phyloP scores from a whole-genome alignment of 164 flowering plant genomes.

The Magnolia officinalis region DNA sequence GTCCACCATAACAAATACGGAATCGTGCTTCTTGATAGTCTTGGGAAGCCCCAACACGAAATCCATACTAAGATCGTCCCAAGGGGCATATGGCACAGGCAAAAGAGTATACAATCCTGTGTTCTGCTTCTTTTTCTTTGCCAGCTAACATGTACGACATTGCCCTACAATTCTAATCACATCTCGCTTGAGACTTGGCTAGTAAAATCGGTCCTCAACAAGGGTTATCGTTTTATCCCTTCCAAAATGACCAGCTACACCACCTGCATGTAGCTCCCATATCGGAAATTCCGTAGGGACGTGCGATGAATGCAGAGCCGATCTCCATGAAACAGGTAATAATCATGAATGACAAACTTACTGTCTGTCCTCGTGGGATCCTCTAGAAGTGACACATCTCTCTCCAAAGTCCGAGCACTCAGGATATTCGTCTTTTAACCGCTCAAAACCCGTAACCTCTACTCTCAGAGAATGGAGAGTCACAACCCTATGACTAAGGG shows the following conservation, averaged over 20 bases:
- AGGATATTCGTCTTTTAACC: background rate
- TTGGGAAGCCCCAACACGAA: conserved; percentile 3
- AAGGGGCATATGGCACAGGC: background rate
- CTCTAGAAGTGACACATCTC: background rate
- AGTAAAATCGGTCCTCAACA: no score
- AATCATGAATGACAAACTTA: background rate
- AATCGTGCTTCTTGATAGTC: background rate
- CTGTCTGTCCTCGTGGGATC: background rate
- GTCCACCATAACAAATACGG: background rate
- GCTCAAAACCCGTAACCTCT: no score
- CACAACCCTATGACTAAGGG: no score
- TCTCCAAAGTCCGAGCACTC: background rate
- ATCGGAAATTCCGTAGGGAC: no score
- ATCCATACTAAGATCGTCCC: conserved; percentile 2
- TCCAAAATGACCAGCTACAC: no score
- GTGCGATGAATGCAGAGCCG: background rate
- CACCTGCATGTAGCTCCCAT: no score
- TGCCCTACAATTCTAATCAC: no score
- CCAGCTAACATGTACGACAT: background rate
- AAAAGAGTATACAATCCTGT: background rate
- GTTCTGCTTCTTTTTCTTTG: background rate
- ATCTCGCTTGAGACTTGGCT: no score
- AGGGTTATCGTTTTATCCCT: no score
- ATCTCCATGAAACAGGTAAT: background rate
- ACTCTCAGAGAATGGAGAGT: no score